Conservation (phyloP, 2,329 filamentous ascomycete species). For the Neospermospora avenae region DNA sequence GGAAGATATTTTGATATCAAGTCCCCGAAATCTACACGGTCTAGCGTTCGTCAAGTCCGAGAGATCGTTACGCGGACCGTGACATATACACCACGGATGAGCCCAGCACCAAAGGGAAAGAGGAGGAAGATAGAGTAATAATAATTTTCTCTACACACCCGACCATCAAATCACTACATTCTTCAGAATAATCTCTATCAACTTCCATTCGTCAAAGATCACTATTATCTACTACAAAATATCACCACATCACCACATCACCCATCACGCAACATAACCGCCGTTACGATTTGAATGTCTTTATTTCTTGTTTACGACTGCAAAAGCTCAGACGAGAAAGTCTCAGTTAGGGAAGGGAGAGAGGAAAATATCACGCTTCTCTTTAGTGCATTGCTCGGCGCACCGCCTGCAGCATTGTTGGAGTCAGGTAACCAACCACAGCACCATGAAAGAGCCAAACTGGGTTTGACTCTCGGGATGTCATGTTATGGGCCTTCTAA, state of each 20-base stretch:
- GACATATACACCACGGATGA: conserved; percentile 83
- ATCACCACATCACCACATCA: background rate
- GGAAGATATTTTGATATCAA: conserved; percentile 58
- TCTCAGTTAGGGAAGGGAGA: conserved; percentile 13
- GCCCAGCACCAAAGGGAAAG: conserved; percentile 89
- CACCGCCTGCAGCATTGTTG: conserved; percentile 32
- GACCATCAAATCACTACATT: background rate
- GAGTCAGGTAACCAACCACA: conserved; percentile 22
- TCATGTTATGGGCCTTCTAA: conserved; percentile 14
- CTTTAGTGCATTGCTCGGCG: conserved; percentile 30
- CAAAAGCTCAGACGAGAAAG: conserved; percentile 24
- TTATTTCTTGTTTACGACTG: conserved; percentile 25
- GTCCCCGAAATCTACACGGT: conserved; percentile 53
- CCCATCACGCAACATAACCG: background rate
- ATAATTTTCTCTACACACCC: background rate
- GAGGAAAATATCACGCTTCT: conserved; percentile 23
- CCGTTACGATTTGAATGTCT: conserved; percentile 10
- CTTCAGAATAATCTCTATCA: background rate
- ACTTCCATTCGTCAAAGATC: background rate
- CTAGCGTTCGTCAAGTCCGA: conserved; percentile 67
- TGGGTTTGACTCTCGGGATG: conserved; percentile 20
- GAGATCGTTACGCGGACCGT: conserved; percentile 94
- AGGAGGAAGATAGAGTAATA: conserved; percentile 67
- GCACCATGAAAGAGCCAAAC: conserved; percentile 13
- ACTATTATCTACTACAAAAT: background rate